These are phyloP conservation scores for Oenanthe sinensis DNA, from an alignment of 129 eudicot species.

Conservation along the genomic window DNA sequence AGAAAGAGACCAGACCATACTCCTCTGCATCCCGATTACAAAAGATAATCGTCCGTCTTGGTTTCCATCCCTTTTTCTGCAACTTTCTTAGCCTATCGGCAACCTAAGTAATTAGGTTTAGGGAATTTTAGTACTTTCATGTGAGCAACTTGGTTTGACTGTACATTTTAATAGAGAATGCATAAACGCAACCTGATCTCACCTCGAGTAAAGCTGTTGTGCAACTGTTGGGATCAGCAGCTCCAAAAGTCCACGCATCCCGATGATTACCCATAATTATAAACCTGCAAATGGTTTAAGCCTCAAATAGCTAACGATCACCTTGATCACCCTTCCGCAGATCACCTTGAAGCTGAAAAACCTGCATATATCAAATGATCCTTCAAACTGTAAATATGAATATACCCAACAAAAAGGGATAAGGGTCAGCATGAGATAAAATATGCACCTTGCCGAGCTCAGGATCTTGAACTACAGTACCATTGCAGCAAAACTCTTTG, in stretches of 20 bases:
- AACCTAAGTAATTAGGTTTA: conserved; percentile 30
- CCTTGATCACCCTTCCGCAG: too few species aligned
- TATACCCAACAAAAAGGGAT: neutral
- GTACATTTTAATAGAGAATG: neutral
- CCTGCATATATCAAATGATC: conserved; percentile 21
- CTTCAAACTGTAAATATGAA: neutral
- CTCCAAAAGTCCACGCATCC: too few species aligned
- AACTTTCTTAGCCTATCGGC: conserved; percentile 67
- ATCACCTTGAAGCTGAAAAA: conserved; percentile 82
- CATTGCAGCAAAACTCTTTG: conserved; percentile 88
- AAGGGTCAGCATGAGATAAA: neutral
- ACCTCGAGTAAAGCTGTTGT: conserved; percentile 79
- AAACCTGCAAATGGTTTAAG: too few species aligned
- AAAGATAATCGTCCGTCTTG: conserved; percentile 62
- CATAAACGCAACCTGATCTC: conserved; percentile 33
- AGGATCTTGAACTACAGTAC: conserved; percentile 87
- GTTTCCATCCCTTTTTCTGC: conserved; percentile 76
- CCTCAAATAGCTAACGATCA: too few species aligned
- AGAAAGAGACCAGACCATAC: conserved; percentile 77
- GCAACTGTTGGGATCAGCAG: too few species aligned
- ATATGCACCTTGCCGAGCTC: conserved; percentile 63
- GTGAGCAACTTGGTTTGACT: neutral
- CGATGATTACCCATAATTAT: too few species aligned
- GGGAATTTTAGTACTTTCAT: neutral
- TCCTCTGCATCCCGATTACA: conserved; percentile 98